These are phyloP conservation scores for Coniochaeta pulveracea DNA, from an alignment of 2,329 filamentous ascomycete species.

Conservation along the genomic window DNA sequence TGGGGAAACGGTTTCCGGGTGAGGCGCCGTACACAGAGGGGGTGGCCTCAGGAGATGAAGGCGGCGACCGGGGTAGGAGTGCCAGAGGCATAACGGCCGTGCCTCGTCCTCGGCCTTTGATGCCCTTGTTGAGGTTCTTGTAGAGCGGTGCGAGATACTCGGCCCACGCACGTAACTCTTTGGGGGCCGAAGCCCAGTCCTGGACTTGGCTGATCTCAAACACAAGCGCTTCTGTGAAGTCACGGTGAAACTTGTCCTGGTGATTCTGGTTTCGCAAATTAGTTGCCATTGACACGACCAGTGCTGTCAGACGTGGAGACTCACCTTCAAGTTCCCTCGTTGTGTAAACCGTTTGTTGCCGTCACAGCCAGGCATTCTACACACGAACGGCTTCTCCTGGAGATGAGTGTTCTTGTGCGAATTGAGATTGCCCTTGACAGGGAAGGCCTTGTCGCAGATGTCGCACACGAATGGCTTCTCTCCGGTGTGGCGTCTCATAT, in stretches of 20 bases:
- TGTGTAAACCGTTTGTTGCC: conserved; percentile 78
- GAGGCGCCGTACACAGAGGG: too few relatives aligned
- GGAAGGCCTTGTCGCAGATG: conserved; percentile 70
- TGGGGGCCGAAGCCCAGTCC: conserved; percentile 51
- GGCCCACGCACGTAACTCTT: conserved; percentile 64
- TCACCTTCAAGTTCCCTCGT: conserved; percentile 81
- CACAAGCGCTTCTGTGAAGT: conserved; percentile 60
- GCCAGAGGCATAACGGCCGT: conserved; percentile 20
- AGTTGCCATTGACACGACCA: not conserved
- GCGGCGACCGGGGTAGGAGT: not conserved
- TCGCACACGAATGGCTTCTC: conserved; percentile 76
- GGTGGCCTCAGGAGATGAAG: too few relatives aligned
- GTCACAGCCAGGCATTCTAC: conserved; percentile 70
- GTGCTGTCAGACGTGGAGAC: conserved; percentile 6
- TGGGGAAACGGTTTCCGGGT: too few relatives aligned
- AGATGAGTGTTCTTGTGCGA: conserved; percentile 76
- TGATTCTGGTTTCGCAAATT: conserved; percentile 48
- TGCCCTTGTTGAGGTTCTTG: conserved; percentile 97
- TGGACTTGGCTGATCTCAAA: conserved; percentile 54
- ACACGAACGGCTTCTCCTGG: conserved; percentile 67
- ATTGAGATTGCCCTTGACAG: conserved; percentile 75
- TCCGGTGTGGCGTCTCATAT: conserved; percentile 77
- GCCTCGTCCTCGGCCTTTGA: conserved; percentile 90
- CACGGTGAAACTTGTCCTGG: conserved; percentile 84
- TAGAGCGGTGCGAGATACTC: conserved; percentile 81